These are phyloP conservation scores for Podospora sp. DNA, from an alignment of 495 filamentous ascomycete species.

Conservation along the genomic window DNA sequence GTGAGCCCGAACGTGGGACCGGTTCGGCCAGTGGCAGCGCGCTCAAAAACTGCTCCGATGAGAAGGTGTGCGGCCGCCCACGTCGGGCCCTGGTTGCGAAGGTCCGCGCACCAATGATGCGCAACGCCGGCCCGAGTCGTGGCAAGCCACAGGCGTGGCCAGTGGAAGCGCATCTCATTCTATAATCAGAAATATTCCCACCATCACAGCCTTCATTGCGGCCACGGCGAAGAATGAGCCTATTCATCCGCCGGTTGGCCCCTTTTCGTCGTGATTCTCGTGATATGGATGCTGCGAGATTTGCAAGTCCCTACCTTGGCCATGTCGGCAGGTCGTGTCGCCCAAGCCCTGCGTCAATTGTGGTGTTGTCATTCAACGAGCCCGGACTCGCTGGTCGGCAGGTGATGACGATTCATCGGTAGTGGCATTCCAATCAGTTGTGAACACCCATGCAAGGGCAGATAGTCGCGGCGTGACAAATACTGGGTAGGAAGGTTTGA, in stretches of 20 bases:
- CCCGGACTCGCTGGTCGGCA: neutral
- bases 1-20: neutral
- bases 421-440: neutral
- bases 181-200: neutral
- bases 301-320: constrained; percentile 4
- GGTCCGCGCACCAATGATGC: neutral
- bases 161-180: neutral
- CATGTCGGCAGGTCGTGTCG: neutral
- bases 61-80: neutral
- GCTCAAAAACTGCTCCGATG: neutral
- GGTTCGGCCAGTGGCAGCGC: neutral
- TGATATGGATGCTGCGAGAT: too few species aligned
- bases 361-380: neutral
- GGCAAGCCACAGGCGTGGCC: neutral
- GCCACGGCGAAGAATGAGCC: neutral
- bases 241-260: neutral
- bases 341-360: neutral
- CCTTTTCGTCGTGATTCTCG: too few species aligned
- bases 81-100: neutral
- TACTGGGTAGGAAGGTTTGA: neutral
- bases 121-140: neutral
- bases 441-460: neutral
- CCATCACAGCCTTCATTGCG: neutral
- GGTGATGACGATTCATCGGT: neutral
- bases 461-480: neutral